Percentiles rank a stretch among this genome's conserved stretches.
Conservation (phyloP, 148 eudicot species). For the Pouteria glomerata region DNA sequence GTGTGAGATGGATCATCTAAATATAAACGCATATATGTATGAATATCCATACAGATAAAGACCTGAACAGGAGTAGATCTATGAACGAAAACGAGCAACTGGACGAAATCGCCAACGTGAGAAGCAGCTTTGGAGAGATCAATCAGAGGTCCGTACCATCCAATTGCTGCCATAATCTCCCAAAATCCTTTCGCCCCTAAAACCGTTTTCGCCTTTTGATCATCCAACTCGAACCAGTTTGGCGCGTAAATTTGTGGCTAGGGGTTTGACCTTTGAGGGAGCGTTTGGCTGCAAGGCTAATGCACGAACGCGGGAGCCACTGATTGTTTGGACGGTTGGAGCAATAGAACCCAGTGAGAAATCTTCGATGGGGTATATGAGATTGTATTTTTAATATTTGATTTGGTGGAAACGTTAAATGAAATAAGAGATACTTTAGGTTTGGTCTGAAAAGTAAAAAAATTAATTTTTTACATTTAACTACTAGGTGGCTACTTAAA, state of each 20-base stretch:
- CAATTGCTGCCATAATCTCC: slow-evolving; percentile 48
- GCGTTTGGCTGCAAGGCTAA: slow-evolving; percentile 5
- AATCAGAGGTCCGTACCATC: slow-evolving; percentile 82
- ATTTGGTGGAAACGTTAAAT: too few relatives aligned
- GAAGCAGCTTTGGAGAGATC: slow-evolving; percentile 59
- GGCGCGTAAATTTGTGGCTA: slow-evolving; percentile 9
- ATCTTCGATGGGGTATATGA: too few relatives aligned
- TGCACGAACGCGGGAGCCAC: too few relatives aligned
- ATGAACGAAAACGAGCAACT: slow-evolving; percentile 68
- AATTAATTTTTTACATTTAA: too few relatives aligned
- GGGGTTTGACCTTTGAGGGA: not conserved
- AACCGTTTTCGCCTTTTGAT: not conserved
- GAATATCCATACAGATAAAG: not conserved
- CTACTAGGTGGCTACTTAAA: too few relatives aligned
- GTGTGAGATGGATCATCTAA: too few relatives aligned
- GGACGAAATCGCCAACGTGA: slow-evolving; percentile 63
- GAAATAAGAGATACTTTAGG: too few relatives aligned
- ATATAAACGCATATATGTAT: too few relatives aligned
- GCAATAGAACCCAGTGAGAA: too few relatives aligned
- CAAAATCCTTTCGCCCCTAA: not conserved
- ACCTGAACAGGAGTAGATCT: slow-evolving; percentile 67
- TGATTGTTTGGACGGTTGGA: too few relatives aligned
- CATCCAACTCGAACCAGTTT: not conserved
- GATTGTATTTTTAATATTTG: too few relatives aligned
- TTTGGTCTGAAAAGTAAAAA: too few relatives aligned